These are phyloP conservation scores for Suillus fuscotomentosus DNA, from an alignment of 768 basidiomycete genomes.

Conservation along the genomic window DNA sequence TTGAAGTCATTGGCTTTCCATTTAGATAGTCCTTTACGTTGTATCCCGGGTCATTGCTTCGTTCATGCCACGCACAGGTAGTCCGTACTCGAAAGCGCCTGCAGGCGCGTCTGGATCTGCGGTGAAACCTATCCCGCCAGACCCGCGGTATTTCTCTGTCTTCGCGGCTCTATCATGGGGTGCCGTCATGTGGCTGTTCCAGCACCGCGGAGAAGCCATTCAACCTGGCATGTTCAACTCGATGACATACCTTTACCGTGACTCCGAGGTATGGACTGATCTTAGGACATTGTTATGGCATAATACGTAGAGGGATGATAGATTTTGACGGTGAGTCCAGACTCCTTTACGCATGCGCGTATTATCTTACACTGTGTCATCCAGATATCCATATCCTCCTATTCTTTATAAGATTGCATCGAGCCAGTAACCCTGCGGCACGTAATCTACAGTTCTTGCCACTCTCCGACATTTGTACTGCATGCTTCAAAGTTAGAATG, in stretches of 20 bases:
- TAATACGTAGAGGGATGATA: slow-evolving; percentile 52
- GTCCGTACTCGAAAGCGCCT: slow-evolving; percentile 49
- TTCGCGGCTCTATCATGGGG: slow-evolving; percentile 94
- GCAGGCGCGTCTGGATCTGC: slow-evolving; percentile 39
- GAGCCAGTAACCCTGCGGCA: slow-evolving; percentile 22
- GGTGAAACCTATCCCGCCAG: slow-evolving; percentile 76
- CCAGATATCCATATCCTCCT: slow-evolving; percentile 26
- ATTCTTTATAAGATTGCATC: slow-evolving; percentile 6
- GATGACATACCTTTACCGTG: slow-evolving; percentile 93
- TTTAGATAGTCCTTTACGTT: slow-evolving; percentile 94
- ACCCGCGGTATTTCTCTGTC: slow-evolving; percentile 78
- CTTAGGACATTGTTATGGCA: slow-evolving; percentile 89
- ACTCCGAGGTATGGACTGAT: slow-evolving; percentile 84
- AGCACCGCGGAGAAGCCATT: slow-evolving; percentile 82
- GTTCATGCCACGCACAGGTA: slow-evolving; percentile 76
- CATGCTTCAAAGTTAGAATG: slow-evolving; percentile 9
- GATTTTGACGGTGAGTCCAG: slow-evolving; percentile 7
- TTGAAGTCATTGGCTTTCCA: slow-evolving; percentile 6
- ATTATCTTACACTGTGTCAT: slow-evolving; percentile 1
- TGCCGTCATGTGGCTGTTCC: slow-evolving; percentile 95
- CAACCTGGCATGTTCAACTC: slow-evolving; percentile 97
- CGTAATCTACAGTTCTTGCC: slow-evolving; percentile 50
- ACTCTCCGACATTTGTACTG: slow-evolving; percentile 66
- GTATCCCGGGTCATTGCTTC: slow-evolving; percentile 90
- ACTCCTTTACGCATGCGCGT: not conserved